A percentile compares a stretch with the other conserved stretches of the same genome.
Conservation (phyloP, 495 filamentous ascomycete genomes). For the Bacidia gigantensis region DNA sequence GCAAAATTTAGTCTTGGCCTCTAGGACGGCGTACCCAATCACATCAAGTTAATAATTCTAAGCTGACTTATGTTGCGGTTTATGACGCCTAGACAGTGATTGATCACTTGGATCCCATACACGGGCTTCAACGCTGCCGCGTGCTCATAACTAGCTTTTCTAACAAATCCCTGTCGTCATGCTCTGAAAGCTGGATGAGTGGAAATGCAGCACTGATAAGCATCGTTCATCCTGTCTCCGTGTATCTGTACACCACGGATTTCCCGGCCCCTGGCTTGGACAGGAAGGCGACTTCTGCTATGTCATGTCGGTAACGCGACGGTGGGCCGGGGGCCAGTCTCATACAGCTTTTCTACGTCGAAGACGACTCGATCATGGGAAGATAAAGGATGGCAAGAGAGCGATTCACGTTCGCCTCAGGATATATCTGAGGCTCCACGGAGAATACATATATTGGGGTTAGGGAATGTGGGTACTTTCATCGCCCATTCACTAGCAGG, state of each 20-base stretch:
- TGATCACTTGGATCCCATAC: no score
- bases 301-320: constrained; percentile 6
- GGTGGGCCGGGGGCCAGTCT: constrained; percentile 5
- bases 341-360: constrained; percentile 2
- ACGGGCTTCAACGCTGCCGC: no score
- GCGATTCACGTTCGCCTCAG: not conserved
- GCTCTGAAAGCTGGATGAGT: not conserved
- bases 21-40: no score
- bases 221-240: constrained; percentile 17
- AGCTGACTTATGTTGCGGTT: no score
- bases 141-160: not conserved
- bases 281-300: constrained; percentile 23
- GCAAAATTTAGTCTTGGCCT: no score
- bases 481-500: constrained; percentile 45
- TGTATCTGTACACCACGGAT: constrained; percentile 10
- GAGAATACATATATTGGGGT: constrained; percentile 45
- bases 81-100: no score
- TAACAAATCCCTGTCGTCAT: not conserved
- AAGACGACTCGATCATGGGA: constrained; percentile 12
- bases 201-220: not conserved
- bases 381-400: not conserved
- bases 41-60: no score
- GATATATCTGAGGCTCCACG: not conserved
- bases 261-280: constrained; percentile 20
- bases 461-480: constrained; percentile 45